Base-by-base conservation (phyloP, 1,139 yeast genomes). In the Saccharomyces uvarum region DNA sequence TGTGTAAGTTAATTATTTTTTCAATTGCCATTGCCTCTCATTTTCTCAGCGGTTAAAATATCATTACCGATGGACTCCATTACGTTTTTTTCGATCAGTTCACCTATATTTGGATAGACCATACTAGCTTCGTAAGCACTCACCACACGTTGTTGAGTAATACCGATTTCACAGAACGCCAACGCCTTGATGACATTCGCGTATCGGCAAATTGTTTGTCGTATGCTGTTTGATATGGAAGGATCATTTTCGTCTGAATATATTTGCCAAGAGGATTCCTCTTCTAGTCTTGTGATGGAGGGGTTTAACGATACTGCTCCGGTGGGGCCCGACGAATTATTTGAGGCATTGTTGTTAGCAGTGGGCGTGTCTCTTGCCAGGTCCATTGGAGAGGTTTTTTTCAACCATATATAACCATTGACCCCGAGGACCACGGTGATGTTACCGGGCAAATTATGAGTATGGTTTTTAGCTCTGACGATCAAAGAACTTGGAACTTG, bases 261-360 rank as follows among this genome's bases (percentile, higher is more conserved):
- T 53, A 95, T 93, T 66, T 91, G 96, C 91, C 95, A 84, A 1
- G 97, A 87, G 50, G 96, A 86, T 66, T 90, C 96, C 67, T 93
- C 97, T 68, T 95, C 98, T 51, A 93, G 73, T 62, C 95, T 77
- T 5, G 97, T 90, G 54, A 93, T 87, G 1, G 88, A 87, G 7
- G 86, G 81, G 24, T 76, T 75, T 16, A 63, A 52, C 13, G 63
- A 53, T 59, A 81, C 81, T 1, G 75, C 72, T 6, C 80, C 81
- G n/a, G 68, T 67, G 4, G 70, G 70, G 0, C 70, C 66, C 5
- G 71, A 54, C 24, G 70, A 67, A n/a, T 77, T 61, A n/a, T 80
- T 76, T 47, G 75, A 75, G 33, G 72, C 72, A 4, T 72, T 64
- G 2, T 63, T 59, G 38, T 67, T 61, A 27, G 68, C 70, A 3